phyloP scores from a whole-genome alignment of 1,284 basidiomycete genomes.

The Microstroma glucosiphilum region DNA sequence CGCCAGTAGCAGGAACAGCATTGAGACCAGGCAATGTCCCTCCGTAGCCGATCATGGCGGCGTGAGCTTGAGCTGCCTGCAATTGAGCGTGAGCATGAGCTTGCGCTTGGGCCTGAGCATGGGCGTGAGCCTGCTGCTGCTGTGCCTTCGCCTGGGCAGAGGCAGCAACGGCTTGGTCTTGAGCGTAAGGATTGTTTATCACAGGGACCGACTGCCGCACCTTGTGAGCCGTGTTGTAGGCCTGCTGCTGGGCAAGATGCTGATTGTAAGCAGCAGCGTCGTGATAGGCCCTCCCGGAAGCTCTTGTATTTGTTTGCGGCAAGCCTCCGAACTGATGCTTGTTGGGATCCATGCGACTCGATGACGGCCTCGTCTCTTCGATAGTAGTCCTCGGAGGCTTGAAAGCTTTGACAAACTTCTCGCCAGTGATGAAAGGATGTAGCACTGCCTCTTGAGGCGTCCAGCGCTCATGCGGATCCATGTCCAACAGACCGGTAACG shows the following conservation, averaged over 20 bases:
- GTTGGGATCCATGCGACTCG: slow-evolving; percentile 47
- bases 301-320: slow-evolving; percentile 61
- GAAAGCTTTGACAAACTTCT: slow-evolving; percentile 63
- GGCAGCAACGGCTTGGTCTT: slow-evolving; percentile 21
- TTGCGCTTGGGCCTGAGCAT: slow-evolving; percentile 29
- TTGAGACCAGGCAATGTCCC: background rate
- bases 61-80: slow-evolving; percentile 15
- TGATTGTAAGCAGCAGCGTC: slow-evolving; percentile 92
- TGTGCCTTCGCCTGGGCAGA: slow-evolving; percentile 23
- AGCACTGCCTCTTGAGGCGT: slow-evolving; percentile 90
- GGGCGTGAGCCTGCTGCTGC: slow-evolving; percentile 27
- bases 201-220: slow-evolving; percentile 50
- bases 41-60: slow-evolving; percentile 12
- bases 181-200: slow-evolving; percentile 41
- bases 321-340: slow-evolving; percentile 93
- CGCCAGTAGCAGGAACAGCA: background rate
- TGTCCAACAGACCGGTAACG: slow-evolving; percentile 83
- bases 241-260: slow-evolving; percentile 87
- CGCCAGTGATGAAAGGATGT: slow-evolving; percentile 97
- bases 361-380: background rate
- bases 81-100: slow-evolving; percentile 22
- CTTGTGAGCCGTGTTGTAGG: slow-evolving; percentile 63
- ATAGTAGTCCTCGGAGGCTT: slow-evolving; percentile 39
- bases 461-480: slow-evolving; percentile 93
- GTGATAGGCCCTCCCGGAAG: slow-evolving; percentile 67